These are phyloP conservation scores for Pyrenopolyporus hunteri DNA, from an alignment of 495 filamentous ascomycete species.

Conservation along the genomic window DNA sequence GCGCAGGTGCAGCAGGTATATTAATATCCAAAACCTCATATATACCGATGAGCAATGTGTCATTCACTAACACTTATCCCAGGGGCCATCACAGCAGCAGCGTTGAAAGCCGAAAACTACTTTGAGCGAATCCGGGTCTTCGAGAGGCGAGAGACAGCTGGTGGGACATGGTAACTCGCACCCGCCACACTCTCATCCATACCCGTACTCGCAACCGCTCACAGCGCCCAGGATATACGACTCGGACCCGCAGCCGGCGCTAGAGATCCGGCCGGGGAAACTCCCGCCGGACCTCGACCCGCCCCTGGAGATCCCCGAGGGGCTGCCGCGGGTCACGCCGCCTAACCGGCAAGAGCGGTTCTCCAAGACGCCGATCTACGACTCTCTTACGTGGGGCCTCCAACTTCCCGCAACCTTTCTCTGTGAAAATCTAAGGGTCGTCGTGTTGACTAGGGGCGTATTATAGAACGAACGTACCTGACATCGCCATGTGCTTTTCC, in stretches of 20 bases:
- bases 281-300: conserved; percentile 51
- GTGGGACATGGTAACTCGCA: conserved; percentile 55
- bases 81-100: conserved; percentile 54
- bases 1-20: conserved; percentile 58
- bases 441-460: background rate
- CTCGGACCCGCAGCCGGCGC: conserved; percentile 39
- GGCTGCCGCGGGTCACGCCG: conserved; percentile 45
- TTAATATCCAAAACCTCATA: no score
- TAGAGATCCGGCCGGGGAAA: conserved; percentile 45
- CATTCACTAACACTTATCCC: background rate
- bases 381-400: conserved; percentile 50
- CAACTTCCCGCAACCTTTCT: background rate
- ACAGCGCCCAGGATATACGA: conserved; percentile 53
- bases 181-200: background rate
- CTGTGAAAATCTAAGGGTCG: background rate
- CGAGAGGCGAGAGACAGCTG: conserved; percentile 53
- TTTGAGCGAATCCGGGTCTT: conserved; percentile 58
- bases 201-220: background rate
- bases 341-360: conserved; percentile 51
- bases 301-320: conserved; percentile 47
- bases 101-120: conserved; percentile 54
- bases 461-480: conserved; percentile 56
- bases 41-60: background rate
- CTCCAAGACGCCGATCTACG: conserved; percentile 54
- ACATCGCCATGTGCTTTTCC: conserved; percentile 59